Percentiles rank a stretch among this genome's conserved stretches.
These are phyloP conservation scores for Musa schizocarpa DNA, from an alignment of 176 grass and related monocot genomes.

Conservation along the genomic window DNA sequence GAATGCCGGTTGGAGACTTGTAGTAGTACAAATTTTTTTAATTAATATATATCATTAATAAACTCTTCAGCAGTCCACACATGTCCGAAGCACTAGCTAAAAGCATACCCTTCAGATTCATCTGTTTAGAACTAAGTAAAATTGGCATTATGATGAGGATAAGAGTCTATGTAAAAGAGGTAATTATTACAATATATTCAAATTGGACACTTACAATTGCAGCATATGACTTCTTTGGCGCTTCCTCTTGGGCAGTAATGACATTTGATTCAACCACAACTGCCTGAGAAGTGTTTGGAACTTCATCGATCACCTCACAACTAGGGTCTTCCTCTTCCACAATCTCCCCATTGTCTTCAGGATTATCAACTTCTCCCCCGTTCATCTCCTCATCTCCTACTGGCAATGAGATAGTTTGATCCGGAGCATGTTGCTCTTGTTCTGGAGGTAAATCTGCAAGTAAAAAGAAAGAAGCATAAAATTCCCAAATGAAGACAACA, in stretches of 20 bases:
- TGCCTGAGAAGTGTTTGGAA: slow-evolving; percentile 24
- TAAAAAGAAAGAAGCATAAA: slow-evolving; percentile 1
- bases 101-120: neutral
- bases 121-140: neutral
- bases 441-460: slow-evolving; percentile 2
- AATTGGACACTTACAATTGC: slow-evolving; percentile 60
- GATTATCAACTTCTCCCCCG: slow-evolving; percentile 45
- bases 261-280: neutral
- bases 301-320: slow-evolving; percentile 55
- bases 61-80: neutral
- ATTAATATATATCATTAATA: neutral
- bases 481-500: neutral
- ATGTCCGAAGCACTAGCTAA: neutral
- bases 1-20: neutral
- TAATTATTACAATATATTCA: neutral
- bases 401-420: slow-evolving; percentile 1
- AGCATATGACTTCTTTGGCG: slow-evolving; percentile 77
- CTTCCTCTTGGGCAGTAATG: slow-evolving; percentile 31
- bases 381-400: slow-evolving; percentile 28
- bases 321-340: slow-evolving; percentile 46
- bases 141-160: neutral
- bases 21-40: no score
- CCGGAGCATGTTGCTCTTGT: slow-evolving; percentile 19
- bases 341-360: slow-evolving; percentile 37
- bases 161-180: no score